Evolutionary conservation across 2,329 filamentous ascomycete genomes (phyloP).

Genomic region (Fusarium keratoplasticum): DNA sequence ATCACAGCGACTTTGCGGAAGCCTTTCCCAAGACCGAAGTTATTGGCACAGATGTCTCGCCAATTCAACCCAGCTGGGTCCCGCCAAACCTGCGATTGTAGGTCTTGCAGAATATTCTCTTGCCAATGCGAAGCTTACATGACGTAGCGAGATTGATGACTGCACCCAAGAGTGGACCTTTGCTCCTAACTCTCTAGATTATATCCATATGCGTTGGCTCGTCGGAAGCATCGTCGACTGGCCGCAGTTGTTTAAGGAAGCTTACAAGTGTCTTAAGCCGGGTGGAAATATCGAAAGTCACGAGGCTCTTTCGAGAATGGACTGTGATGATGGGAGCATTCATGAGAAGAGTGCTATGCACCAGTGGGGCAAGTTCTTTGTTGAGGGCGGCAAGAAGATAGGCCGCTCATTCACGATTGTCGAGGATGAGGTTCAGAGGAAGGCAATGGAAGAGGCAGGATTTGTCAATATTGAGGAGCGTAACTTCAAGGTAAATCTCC

Average conservation of each 20-base stretch:
- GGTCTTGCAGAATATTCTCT: not conserved
- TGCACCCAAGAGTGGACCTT: slow-evolving; percentile 38
- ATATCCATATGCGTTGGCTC: slow-evolving; percentile 32
- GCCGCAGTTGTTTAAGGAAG: slow-evolving; percentile 21
- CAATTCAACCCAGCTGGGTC: slow-evolving; percentile 30
- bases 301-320: slow-evolving; percentile 25
- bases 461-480: slow-evolving; percentile 22
- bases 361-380: slow-evolving; percentile 37
- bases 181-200: slow-evolving; percentile 16
- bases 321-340: slow-evolving; percentile 23
- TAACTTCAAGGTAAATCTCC: slow-evolving; percentile 15
- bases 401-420: slow-evolving; percentile 27
- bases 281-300: slow-evolving; percentile 29
- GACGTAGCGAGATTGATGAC: slow-evolving; percentile 27
- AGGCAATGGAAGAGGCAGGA: slow-evolving; percentile 18
- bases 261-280: slow-evolving; percentile 17
- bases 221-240: slow-evolving; percentile 30
- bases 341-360: slow-evolving; percentile 25
- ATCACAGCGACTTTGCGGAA: slow-evolving; percentile 26
- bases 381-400: slow-evolving; percentile 25
- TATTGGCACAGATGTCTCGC: slow-evolving; percentile 30
- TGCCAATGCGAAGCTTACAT: not conserved
- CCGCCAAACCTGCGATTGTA: slow-evolving; percentile 28
- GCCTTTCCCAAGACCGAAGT: slow-evolving; percentile 11
- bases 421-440: slow-evolving; percentile 20